Percentiles rank a stretch among this genome's conserved stretches.
phyloP scores from a whole-genome alignment of 345 rosid genomes.

The Eucalyptus camaldulensis region DNA sequence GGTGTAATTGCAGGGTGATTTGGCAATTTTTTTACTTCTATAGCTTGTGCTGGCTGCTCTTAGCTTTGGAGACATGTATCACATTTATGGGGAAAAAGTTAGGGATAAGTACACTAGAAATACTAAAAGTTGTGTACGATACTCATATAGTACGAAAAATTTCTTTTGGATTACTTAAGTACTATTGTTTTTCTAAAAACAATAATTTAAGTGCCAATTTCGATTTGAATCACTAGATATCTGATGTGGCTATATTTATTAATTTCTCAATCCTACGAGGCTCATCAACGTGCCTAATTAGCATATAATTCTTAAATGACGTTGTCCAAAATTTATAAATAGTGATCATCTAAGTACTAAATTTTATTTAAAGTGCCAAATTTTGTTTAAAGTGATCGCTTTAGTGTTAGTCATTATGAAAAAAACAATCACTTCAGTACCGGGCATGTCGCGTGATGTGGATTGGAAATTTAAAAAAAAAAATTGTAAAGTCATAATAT shows the following conservation, averaged over 20 bases:
- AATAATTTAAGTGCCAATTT: rapidly evolving
- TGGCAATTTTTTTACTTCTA: neutral
- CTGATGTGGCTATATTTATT: rapidly evolving
- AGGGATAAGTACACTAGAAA: rapidly evolving
- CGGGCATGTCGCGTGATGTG: rapidly evolving
- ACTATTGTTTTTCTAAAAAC: too few species aligned
- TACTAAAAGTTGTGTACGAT: rapidly evolving
- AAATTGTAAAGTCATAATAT: too few species aligned
- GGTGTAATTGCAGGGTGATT: neutral
- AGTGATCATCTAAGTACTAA: rapidly evolving
- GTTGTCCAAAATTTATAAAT: too few species aligned
- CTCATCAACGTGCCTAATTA: rapidly evolving
- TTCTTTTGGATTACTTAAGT: rapidly evolving
- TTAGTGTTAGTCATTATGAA: rapidly evolving
- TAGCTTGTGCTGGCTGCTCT: neutral
- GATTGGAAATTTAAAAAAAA: too few species aligned
- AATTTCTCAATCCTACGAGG: too few species aligned
- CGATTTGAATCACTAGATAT: too few species aligned
- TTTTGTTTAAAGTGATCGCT: rapidly evolving
- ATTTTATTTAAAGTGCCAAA: too few species aligned
- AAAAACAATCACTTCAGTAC: too few species aligned
- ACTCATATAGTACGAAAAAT: rapidly evolving
- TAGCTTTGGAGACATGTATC: neutral
- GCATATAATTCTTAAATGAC: rapidly evolving
- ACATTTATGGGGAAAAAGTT: neutral